Evolutionary conservation across 768 basidiomycete genomes (phyloP).

Genomic region (Leucosporidium yakuticum): DNA sequence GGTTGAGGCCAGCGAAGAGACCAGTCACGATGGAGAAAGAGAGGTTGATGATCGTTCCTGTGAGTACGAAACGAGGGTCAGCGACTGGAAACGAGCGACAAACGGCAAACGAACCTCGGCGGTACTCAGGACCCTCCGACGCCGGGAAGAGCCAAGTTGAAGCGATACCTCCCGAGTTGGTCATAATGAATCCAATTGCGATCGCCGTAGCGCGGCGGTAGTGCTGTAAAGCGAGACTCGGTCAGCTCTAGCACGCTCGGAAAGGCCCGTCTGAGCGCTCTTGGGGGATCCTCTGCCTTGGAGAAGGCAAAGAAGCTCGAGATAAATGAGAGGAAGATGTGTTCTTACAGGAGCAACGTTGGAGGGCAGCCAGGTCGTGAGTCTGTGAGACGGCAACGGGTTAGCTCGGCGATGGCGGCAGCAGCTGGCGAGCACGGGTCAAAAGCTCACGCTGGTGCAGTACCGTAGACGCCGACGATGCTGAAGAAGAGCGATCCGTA

Average conservation of each 20-base stretch:
- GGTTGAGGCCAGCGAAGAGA: conserved; percentile 42
- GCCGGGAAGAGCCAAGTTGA: conserved; percentile 44
- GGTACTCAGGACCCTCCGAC: conserved; percentile 53
- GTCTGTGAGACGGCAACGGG: no score
- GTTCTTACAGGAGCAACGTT: no score
- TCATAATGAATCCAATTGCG: conserved; percentile 57
- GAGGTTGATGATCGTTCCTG: conserved; percentile 32
- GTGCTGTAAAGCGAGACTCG: not conserved
- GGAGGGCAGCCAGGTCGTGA: no score
- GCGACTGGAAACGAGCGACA: not conserved
- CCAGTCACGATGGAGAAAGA: not conserved
- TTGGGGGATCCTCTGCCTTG: no score
- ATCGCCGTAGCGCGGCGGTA: conserved; percentile 22
- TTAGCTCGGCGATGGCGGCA: no score
- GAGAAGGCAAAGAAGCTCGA: no score
- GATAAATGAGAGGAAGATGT: no score
- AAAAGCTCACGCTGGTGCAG: not conserved
- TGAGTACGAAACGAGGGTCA: not conserved
- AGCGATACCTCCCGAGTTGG: conserved; percentile 36
- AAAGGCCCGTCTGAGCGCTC: no score
- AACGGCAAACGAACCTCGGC: not conserved
- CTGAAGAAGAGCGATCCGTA: conserved; percentile 21
- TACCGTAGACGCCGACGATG: conserved; percentile 17
- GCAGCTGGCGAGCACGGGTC: no score
- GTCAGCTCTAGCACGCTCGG: no score